Evolutionary conservation across 2,329 filamentous ascomycete species (phyloP), one percentile per base, ranked within the genome.

Genomic region (Penicillium sp.): DNA sequence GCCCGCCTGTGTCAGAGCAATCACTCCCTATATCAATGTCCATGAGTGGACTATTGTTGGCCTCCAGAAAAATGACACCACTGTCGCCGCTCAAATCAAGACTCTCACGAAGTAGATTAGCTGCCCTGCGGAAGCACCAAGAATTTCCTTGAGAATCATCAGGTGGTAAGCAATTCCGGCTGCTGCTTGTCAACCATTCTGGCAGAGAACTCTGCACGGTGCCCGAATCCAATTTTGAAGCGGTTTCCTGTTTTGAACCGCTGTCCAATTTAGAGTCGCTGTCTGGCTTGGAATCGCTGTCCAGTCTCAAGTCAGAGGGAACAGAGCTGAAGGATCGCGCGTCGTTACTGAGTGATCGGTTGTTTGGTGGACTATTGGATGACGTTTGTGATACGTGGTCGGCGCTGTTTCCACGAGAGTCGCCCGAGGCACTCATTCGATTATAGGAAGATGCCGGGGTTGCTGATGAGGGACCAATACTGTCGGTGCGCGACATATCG

Each of bases 41-140:
- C 4, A 62, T 18, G n/a, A 65, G 55, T 4, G 66, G 65, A 27
- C 47, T 64, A 39, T 64, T 69, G 35, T 59, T 67, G 8, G 66
- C 66, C 42, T 74, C 70, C 13, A 73, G 55, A 27, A 74, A 73
- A 13, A 72, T 64, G 1, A 81, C 77, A 2, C 78, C 79, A n/a
- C 80, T 78, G 4, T 78, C 75, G 8, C 69, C 68, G 18, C 66
- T 68, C 6, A 79, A 41, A 36, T 75, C 74, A 9, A 82, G 66
- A n/a, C 78, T 77, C 52, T 80, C 73, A 1, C 75, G 73, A 3
- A 82, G 67, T 0, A 82, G 59, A 29, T 76, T 73, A 0, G 79
- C 78, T 1, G 80, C 80, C 19, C 79, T 71, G 11, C 70, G 66
- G 51, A 81, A 81, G 2, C 76, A 76, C 56, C 75, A 73, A 1